Base-by-base conservation (phyloP, 495 filamentous ascomycete species). In the Podospora pseudocomata region DNA sequence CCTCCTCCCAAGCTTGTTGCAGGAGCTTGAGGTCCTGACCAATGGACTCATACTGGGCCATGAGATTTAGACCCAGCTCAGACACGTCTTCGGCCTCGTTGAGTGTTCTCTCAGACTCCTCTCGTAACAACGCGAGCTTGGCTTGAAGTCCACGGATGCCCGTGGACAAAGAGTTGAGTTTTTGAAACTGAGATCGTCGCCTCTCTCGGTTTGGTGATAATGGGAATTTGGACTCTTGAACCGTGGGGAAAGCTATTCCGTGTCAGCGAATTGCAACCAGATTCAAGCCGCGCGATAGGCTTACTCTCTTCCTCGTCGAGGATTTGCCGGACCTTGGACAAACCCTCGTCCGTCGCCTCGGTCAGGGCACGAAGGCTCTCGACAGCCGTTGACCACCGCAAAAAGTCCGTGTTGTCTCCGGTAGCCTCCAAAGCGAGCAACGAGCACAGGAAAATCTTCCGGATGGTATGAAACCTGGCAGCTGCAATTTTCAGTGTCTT, bases 11-110 rank as follows among this genome's bases (percentile, higher is more conserved):
- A 70, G 96, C 93, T 68, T 93, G 88, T 70, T 94, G 88, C 58
- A 99, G 82, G 56, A 85, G 86, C 74, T 88, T 88, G 44, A 99
- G 86, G 75, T 99, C 95, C 58, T 87, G 83, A 6, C 95, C 95
- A 69, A 99, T 94, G 19, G 93, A 93, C 28, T 99, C 95, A 76
- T 98, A 98, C 74, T 97, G 95, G 30, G 88, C 78, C 79, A 96
- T 88, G 28, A 98, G 86, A 65, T 85, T 88, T 3, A 87, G 81
- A 11, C 91, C 92, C 44, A 96, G 84, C 66, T 93, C 88, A 20
- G 86, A 85, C 3, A 91, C 80, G 70, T 95, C 90, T 58, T 89
- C 87, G 6, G 91, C 84, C 70, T 88, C 87, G 71, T 93, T 89
- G 20, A 96, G 80, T 63, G 87, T 86, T 69, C 86, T 86, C 71